A percentile compares a stretch with the other conserved stretches of the same genome.
phyloP scores from a whole-genome alignment of 441 rosid species.

The Adansonia madagascariensis region DNA sequence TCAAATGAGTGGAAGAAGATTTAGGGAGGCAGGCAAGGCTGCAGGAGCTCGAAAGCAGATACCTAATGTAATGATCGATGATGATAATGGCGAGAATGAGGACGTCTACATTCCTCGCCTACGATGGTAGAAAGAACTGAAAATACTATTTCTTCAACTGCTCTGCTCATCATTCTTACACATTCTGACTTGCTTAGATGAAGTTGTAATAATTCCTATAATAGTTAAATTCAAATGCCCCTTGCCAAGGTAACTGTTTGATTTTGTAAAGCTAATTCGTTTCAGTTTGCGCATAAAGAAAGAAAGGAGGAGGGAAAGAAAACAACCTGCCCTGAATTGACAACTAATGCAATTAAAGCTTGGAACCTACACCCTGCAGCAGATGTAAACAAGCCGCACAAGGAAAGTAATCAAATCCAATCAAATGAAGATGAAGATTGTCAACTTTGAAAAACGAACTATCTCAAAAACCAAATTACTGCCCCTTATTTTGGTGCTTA shows the following conservation, averaged over 20 bases:
- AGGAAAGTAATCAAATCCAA: not conserved
- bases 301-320: not conserved
- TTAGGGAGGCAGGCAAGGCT: too few relatives aligned
- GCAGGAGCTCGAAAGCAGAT: too few relatives aligned
- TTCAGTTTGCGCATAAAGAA: constrained; percentile 1
- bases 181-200: too few relatives aligned
- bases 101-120: too few relatives aligned
- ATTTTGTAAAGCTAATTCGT: constrained; percentile 12
- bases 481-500: constrained; percentile 30
- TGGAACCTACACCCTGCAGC: constrained; percentile 5
- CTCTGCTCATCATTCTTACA: too few relatives aligned
- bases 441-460: constrained; percentile 15
- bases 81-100: too few relatives aligned
- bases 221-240: too few relatives aligned
- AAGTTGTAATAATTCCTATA: too few relatives aligned
- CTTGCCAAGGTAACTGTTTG: not conserved
- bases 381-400: constrained; percentile 30
- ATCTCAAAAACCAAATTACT: constrained; percentile 19
- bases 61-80: too few relatives aligned
- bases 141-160: too few relatives aligned
- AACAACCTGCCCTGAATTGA: constrained; percentile 6
- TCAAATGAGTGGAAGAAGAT: too few relatives aligned
- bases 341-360: constrained; percentile 4
- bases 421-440: not conserved
- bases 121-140: too few relatives aligned